Base-by-base conservation (phyloP, 805 yeast species). In the Metschnikowia colocasiae region DNA sequence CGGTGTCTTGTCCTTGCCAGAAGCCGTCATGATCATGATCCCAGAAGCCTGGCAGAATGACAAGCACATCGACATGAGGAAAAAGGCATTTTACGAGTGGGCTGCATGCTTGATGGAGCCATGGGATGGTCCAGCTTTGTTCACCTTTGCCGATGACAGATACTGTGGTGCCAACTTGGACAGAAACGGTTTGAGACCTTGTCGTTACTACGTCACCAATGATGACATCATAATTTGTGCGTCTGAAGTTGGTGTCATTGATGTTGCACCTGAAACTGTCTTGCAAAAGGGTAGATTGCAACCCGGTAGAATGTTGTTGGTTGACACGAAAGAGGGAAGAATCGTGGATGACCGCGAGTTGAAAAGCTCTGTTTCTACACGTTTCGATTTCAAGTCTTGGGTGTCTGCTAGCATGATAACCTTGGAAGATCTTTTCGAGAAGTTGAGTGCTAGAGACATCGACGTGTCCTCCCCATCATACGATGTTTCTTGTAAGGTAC, bases 81-180 rank as follows among this genome's bases (percentile, higher is more conserved):
- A 91, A 73, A 82, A 79, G 59, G 97, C 98, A 0, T 92, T 95
- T 69, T 92, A 92, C 72, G 97, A 94, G 68, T 92, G 98, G 98
- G 98, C 97, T 40, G 96, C 98, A 10, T 90, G 97, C 71, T 73
- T 92, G 55, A 94, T 94, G 97, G 99, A 92, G 73, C 98, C 98
- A 7, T 92, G 99, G 99, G 99, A 92, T 71, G 99, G 99, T 55
- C 99, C 99, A 16, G 98, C 98, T 30, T 74, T 94, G 57, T 87
- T 92, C 74, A 90, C 96, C 26, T 94, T 92, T 68, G 92, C 97
- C 31, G 98, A 92, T 68, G 97, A 96, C 58, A 80, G 98, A 59
- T 92, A 88, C 78, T 89, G 97, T 72, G 99, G 99, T 75, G 99
- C 99, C 42, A 91, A 91, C 67, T 79, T 94, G 56, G 99, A 92